Percentiles rank a stretch among this genome's conserved stretches.
phyloP scores from a whole-genome alignment of 768 basidiomycete genomes.

The Xerocomellus amylosporus region DNA sequence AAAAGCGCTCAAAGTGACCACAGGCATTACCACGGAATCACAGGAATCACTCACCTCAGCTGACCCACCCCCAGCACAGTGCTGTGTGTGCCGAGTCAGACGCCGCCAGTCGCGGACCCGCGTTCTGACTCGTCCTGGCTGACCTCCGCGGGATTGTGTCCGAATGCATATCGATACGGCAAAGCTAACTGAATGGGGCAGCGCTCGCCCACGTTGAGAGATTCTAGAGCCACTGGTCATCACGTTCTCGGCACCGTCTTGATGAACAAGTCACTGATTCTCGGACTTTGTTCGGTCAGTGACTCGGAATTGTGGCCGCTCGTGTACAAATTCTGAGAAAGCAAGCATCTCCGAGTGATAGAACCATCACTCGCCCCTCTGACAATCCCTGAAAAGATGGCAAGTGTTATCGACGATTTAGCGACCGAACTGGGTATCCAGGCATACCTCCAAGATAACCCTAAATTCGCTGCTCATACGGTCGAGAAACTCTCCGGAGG shows the following conservation, averaged over 20 bases:
- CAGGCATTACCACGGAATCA: neutral
- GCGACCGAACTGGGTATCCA: constrained; percentile 31
- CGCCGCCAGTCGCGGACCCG: neutral
- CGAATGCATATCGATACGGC: neutral
- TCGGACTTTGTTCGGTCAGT: neutral
- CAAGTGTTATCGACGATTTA: constrained; percentile 22
- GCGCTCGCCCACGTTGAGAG: too few relatives aligned
- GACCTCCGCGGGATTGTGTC: neutral
- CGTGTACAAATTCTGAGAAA: constrained; percentile 4
- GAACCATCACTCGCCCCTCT: neutral
- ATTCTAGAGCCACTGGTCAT: neutral
- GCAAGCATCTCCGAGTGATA: neutral
- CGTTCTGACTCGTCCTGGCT: neutral
- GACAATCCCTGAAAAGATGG: constrained; percentile 12
- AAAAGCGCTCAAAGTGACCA: neutral
- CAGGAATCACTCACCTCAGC: neutral
- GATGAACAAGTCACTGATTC: neutral
- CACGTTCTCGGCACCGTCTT: constrained; percentile 2
- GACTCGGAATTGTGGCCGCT: constrained; percentile 8
- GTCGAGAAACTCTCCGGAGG: constrained; percentile 51
- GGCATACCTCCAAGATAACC: constrained; percentile 45
- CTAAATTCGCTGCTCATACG: constrained; percentile 41
- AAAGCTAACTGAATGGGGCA: neutral
- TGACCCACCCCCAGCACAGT: neutral
- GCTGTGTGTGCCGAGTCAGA: neutral